Conservation (phyloP, 2,329 filamentous ascomycete species). For the Alternaria conjuncta region DNA sequence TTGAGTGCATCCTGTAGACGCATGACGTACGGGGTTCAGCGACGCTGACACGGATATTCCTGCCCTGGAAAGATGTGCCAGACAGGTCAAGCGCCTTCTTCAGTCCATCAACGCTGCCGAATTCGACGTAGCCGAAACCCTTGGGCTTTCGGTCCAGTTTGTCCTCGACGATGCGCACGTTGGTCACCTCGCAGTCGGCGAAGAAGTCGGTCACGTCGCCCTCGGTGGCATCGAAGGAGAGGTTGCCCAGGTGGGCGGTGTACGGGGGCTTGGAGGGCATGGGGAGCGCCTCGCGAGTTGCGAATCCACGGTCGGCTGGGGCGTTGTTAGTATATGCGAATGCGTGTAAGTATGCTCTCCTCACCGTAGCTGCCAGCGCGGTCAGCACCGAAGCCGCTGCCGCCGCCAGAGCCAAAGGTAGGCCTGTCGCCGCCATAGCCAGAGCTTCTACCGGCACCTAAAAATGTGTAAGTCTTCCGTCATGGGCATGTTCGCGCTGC, state of each 20-base stretch:
- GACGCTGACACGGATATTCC: constrained; percentile 90
- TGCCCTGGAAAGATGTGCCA: constrained; percentile 82
- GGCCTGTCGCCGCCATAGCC: constrained; percentile 59
- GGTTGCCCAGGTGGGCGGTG: constrained; percentile 94
- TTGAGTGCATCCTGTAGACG: neutral
- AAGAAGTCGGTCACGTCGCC: constrained; percentile 88
- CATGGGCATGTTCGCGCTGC: neutral
- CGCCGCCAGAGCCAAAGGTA: constrained; percentile 51
- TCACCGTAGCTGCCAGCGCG: constrained; percentile 50
- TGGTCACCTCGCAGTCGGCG: constrained; percentile 81
- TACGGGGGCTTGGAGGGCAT: constrained; percentile 92
- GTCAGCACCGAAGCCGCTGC: constrained; percentile 46
- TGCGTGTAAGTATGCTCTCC: constrained; percentile 6
- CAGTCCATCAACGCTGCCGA: constrained; percentile 82
- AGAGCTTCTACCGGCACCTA: constrained; percentile 49
- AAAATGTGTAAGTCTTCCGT: constrained; percentile 24
- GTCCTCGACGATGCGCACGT: constrained; percentile 95
- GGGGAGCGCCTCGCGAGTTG: constrained; percentile 75
- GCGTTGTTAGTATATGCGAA: constrained; percentile 17
- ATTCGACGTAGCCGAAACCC: constrained; percentile 98
- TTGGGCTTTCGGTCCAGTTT: constrained; percentile 93
- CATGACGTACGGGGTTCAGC: constrained; percentile 89
- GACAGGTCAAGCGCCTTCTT: constrained; percentile 88
- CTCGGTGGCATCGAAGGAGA: constrained; percentile 90
- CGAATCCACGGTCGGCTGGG: constrained; percentile 41